These are phyloP conservation scores for Sutorius eximius DNA, from an alignment of 1,284 basidiomycete species.

Conservation along the genomic window DNA sequence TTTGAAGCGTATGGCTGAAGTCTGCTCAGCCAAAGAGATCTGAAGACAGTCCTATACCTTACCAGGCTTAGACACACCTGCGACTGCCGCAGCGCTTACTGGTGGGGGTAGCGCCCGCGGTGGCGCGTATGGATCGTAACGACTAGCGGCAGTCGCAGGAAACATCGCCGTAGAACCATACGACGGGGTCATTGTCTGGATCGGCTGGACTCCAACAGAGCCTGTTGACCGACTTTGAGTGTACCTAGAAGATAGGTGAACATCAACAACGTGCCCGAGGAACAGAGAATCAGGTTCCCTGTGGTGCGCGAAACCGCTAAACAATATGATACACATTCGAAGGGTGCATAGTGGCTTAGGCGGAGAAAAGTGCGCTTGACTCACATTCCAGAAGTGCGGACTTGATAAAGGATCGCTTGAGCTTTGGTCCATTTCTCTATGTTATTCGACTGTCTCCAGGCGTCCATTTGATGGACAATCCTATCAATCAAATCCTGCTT, in stretches of 20 bases:
- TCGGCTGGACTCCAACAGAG: conserved; percentile 26
- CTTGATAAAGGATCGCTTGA: conserved; percentile 59
- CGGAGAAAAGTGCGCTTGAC: conserved; percentile 34
- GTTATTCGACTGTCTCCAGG: conserved; percentile 54
- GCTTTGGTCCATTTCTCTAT: conserved; percentile 67
- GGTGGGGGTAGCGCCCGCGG: conserved; percentile 48
- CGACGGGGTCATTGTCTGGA: conserved; percentile 23
- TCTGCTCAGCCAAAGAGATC: conserved; percentile 8
- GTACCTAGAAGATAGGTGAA: conserved; percentile 22
- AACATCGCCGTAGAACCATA: conserved; percentile 27
- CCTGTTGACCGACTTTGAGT: conserved; percentile 27
- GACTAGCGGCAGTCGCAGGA: conserved; percentile 33
- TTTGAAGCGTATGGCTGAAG: conserved; percentile 70
- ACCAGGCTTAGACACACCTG: conserved; percentile 35
- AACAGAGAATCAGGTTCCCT: neutral
- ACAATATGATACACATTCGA: conserved; percentile 11
- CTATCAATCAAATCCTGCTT: conserved; percentile 82
- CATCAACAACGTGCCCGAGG: conserved; percentile 17
- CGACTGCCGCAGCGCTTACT: conserved; percentile 35
- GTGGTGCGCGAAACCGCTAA: conserved; percentile 6
- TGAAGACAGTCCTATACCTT: conserved; percentile 2
- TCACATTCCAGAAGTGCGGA: conserved; percentile 60
- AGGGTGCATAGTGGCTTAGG: conserved; percentile 4
- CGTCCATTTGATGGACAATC: conserved; percentile 55
- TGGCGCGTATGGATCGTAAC: conserved; percentile 65